These are phyloP conservation scores for Medicago ruthenica DNA, from an alignment of 306 rosid genomes.

Conservation along the genomic window DNA sequence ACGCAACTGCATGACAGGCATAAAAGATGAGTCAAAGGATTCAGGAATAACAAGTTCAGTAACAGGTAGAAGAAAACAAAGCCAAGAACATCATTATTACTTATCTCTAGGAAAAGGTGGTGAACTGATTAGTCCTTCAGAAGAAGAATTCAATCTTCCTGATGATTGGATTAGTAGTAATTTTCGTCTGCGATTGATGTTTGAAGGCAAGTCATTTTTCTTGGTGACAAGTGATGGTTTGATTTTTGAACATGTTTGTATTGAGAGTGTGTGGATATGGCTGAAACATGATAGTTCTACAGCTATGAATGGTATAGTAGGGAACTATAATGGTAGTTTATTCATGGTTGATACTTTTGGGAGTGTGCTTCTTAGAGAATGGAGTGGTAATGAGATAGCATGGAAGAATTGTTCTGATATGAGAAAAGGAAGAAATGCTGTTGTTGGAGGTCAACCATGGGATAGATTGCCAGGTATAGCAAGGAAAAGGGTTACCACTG, in stretches of 20 bases:
- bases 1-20: constrained; percentile 72
- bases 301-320: constrained; percentile 73
- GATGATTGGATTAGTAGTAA: constrained; percentile 66
- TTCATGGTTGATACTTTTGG: constrained; percentile 75
- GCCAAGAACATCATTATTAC: constrained; percentile 65
- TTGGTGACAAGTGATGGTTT: constrained; percentile 71
- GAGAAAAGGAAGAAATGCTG: constrained; percentile 64
- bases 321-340: constrained; percentile 86
- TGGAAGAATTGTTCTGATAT: constrained; percentile 83
- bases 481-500: constrained; percentile 57
- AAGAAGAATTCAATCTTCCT: constrained; percentile 48
- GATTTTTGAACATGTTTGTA: constrained; percentile 72
- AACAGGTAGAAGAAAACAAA: constrained; percentile 70
- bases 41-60: constrained; percentile 50
- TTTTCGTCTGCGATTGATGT: constrained; percentile 78
- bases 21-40: constrained; percentile 69
- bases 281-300: constrained; percentile 80
- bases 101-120: constrained; percentile 46
- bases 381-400: constrained; percentile 62
- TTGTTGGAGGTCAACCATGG: constrained; percentile 90
- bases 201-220: constrained; percentile 80
- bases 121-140: constrained; percentile 46
- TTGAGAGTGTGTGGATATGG: constrained; percentile 87
- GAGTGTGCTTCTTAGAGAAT: constrained; percentile 81
- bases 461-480: constrained; percentile 65